phyloP scores from a whole-genome alignment of 2,329 filamentous ascomycete genomes.

The Aspergillus ustus region DNA sequence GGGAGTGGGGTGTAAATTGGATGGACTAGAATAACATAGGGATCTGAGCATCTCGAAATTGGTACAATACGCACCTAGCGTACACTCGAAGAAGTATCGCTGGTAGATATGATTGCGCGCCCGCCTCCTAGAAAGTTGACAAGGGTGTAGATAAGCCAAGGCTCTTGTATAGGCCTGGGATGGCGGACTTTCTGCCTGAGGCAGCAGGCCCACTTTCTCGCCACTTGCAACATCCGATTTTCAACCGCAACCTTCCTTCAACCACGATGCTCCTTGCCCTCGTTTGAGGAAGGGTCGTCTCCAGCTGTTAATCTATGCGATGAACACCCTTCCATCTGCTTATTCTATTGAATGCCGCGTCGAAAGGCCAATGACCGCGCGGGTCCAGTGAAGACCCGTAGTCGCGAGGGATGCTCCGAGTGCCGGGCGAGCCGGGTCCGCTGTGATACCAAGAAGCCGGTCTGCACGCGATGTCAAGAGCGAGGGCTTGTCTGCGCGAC shows the following conservation, averaged over 20 bases:
- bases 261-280: neutral
- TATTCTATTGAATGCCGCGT: slow-evolving; percentile 38
- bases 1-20: too few relatives aligned
- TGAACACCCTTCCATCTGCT: slow-evolving; percentile 28
- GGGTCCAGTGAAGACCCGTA: slow-evolving; percentile 44
- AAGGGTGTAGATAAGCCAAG: neutral
- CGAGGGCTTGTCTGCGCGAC: slow-evolving; percentile 43
- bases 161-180: neutral
- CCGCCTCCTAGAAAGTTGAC: too few relatives aligned
- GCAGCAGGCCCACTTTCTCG: neutral
- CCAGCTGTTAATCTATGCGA: slow-evolving; percentile 22
- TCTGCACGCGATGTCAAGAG: slow-evolving; percentile 43
- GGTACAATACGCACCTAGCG: too few relatives aligned
- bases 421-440: slow-evolving; percentile 48
- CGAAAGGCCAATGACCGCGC: slow-evolving; percentile 42
- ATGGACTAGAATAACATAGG: too few relatives aligned
- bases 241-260: neutral
- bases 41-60: too few relatives aligned
- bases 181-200: neutral
- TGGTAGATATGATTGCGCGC: too few relatives aligned
- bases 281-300: neutral
- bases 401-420: slow-evolving; percentile 46
- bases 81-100: too few relatives aligned
- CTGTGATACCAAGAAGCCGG: slow-evolving; percentile 46
- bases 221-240: slow-evolving; percentile 4